phyloP scores from a whole-genome alignment of 495 filamentous ascomycete genomes.

The Penicillium taxi region DNA sequence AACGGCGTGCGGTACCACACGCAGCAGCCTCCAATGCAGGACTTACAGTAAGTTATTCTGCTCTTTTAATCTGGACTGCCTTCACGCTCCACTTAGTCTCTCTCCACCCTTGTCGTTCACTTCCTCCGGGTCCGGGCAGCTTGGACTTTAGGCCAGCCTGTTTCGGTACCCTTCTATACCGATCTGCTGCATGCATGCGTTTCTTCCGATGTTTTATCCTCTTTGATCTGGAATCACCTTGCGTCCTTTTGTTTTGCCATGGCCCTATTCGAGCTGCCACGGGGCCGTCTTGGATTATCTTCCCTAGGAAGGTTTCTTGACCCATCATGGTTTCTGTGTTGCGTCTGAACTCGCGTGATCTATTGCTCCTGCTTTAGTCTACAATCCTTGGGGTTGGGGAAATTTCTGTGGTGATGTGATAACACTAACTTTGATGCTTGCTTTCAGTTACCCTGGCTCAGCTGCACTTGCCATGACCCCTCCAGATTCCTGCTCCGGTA shows the following conservation, averaged over 20 bases:
- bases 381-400: neutral
- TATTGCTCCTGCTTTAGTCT: conserved; percentile 1
- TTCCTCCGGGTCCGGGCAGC: conserved; percentile 31
- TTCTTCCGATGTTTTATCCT: conserved; percentile 23
- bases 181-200: conserved; percentile 22
- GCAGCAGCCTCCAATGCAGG: conserved; percentile 37
- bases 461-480: conserved; percentile 41
- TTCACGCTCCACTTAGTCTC: conserved; percentile 31
- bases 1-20: conserved; percentile 42
- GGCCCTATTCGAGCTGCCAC: conserved; percentile 5
- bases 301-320: conserved; percentile 6
- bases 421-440: conserved; percentile 18
- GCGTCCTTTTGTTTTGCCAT: conserved; percentile 8
- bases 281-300: neutral
- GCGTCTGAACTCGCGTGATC: conserved; percentile 9
- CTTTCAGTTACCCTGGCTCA: conserved; percentile 32
- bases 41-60: conserved; percentile 41
- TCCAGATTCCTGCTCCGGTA: conserved; percentile 42
- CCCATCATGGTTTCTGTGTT: conserved; percentile 14
- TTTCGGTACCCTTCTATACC: conserved; percentile 26
- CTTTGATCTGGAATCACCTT: conserved; percentile 15
- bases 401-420: conserved; percentile 12
- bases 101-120: conserved; percentile 32
- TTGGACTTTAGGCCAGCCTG: conserved; percentile 23
- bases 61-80: conserved; percentile 32